Evolutionary conservation across 768 basidiomycete genomes (phyloP), one percentile per base, ranked within the genome.

Genomic region (Cyathus striatus): DNA sequence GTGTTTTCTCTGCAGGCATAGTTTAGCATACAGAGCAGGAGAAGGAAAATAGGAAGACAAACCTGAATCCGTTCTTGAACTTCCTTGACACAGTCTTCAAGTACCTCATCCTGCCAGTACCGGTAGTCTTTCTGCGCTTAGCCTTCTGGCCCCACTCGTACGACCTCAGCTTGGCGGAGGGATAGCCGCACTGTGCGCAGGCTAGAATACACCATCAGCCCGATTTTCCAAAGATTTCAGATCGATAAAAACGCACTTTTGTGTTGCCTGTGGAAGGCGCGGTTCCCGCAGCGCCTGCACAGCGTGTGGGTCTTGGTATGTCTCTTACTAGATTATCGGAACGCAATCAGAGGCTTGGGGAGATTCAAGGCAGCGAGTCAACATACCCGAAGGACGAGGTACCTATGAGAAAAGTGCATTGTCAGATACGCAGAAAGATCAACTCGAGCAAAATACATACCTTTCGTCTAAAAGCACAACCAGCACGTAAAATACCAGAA

Each of bases 11-110:
- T 90, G 60, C 43, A 37, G 14, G 40, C 20, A 41, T 24, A 24
- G 20, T 10, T 18, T 32, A 34, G 20, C 17, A 6, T 3, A 37
- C 2, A 38, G 14, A 36, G 21, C 10, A 27, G 17, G 7, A 38
- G 35, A 17, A 38, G 32, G 23, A 37, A 32, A 23, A 27, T 14
- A n/a, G 25, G 10, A 5, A 24, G 10, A 53, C 76, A 40, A 47
- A 89, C 90, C 87, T 81, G 83, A 95, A 97, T 43, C 95, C 92
- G 62, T 96, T 97, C 85, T 98, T 98, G 86, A 97, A 98, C 55
- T 91, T 80, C 63, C 94, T 81, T 56, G 86, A 83, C 33, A 98
- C 95, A 41, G 76, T 66, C 78, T 93, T 96, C 68, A 98, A 78
- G 79, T 92, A 83, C 47, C 75, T 72, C 93, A 96, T 96, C 60